Conservation (phyloP, 2,329 filamentous ascomycete genomes). For the Rhexocercosporidium sp. region DNA sequence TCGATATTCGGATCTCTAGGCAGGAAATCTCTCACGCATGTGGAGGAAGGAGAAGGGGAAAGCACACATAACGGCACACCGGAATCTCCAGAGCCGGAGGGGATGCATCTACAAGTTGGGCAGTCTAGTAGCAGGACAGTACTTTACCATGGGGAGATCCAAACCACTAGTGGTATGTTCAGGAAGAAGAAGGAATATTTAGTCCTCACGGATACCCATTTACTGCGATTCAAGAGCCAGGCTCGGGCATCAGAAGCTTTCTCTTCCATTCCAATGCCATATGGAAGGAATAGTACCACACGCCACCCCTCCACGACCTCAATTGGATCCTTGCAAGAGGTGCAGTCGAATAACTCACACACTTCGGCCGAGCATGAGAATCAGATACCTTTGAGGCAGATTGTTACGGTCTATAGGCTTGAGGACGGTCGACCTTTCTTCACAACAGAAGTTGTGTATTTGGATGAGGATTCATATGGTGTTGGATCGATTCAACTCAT, state of each 20-base stretch:
- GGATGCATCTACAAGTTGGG: slow-evolving; percentile 18
- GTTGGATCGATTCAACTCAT: slow-evolving; percentile 68
- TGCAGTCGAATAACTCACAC: slow-evolving; percentile 55
- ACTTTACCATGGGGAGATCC: slow-evolving; percentile 71
- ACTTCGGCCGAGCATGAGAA: slow-evolving; percentile 58
- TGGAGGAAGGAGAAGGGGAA: slow-evolving; percentile 37
- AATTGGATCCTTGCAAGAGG: slow-evolving; percentile 64
- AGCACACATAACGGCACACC: slow-evolving; percentile 30
- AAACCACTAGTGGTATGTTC: slow-evolving; percentile 72
- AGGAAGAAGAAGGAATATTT: slow-evolving; percentile 75
- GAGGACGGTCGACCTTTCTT: slow-evolving; percentile 71
- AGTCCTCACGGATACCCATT: slow-evolving; percentile 71
- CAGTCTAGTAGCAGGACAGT: slow-evolving; percentile 48
- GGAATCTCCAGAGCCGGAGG: slow-evolving; percentile 35
- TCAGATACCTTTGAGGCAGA: slow-evolving; percentile 64
- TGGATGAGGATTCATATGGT: slow-evolving; percentile 68
- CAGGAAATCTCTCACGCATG: slow-evolving; percentile 37
- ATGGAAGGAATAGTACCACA: slow-evolving; percentile 48
- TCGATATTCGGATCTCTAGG: slow-evolving; percentile 44
- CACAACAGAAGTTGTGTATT: slow-evolving; percentile 69
- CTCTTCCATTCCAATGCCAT: slow-evolving; percentile 52
- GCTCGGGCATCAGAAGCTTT: slow-evolving; percentile 69
- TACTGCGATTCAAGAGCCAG: slow-evolving; percentile 72
- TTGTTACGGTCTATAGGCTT: slow-evolving; percentile 69
- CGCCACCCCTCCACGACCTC: slow-evolving; percentile 64